Evolutionary conservation across 129 eudicot species (phyloP).

Genomic region (Oenanthe sinensis): DNA sequence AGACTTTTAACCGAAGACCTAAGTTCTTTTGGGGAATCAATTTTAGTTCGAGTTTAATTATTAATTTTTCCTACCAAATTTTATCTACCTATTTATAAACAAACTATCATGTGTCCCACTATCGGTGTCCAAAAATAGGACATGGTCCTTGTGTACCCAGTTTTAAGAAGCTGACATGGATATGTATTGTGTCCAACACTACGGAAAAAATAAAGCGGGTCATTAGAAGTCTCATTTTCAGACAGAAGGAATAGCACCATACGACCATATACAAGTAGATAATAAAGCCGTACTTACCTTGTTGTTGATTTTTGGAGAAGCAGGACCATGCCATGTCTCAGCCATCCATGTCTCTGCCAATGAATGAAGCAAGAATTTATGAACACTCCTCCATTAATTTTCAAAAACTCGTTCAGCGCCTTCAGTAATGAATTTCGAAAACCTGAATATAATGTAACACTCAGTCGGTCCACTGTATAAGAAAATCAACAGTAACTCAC

Average conservation of each 20-base stretch:
- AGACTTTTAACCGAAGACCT: background rate
- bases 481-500: background rate
- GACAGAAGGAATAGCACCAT: background rate
- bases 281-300: background rate
- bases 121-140: background rate
- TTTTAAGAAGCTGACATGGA: background rate
- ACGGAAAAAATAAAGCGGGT: background rate
- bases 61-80: background rate
- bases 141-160: background rate
- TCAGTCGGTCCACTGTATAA: background rate
- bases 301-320: background rate
- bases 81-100: background rate
- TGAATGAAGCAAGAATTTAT: constrained; percentile 85
- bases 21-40: no score
- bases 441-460: constrained; percentile 29
- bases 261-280: background rate
- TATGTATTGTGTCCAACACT: background rate
- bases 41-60: background rate
- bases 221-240: background rate
- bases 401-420: constrained; percentile 43
- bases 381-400: constrained; percentile 57
- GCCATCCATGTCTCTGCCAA: constrained; percentile 88
- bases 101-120: background rate
- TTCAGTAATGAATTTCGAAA: constrained; percentile 59
- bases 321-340: constrained; percentile 50